These are phyloP conservation scores for Fusarium pseudocircinatum DNA, from an alignment of 2,329 filamentous ascomycete genomes.

Conservation along the genomic window DNA sequence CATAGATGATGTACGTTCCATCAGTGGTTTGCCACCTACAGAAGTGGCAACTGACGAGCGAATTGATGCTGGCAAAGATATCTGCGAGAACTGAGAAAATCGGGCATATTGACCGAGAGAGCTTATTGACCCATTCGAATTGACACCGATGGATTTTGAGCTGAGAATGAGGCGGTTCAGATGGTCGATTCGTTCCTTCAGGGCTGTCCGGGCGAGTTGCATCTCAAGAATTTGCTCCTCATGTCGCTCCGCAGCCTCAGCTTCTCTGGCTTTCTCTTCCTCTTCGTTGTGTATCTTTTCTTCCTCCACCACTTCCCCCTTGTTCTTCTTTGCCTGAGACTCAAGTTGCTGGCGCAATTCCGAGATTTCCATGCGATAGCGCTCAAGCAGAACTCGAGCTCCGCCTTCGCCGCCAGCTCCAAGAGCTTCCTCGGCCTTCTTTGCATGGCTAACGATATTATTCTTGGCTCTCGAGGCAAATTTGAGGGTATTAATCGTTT, in stretches of 20 bases:
- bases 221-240: constrained; percentile 99
- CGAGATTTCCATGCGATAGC: constrained; percentile 92
- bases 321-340: constrained; percentile 76
- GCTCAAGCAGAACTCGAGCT: constrained; percentile 86
- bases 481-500: constrained; percentile 95
- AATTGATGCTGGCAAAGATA: constrained; percentile 64
- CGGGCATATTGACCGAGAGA: constrained; percentile 70
- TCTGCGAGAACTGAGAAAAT: constrained; percentile 72
- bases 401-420: constrained; percentile 84
- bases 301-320: constrained; percentile 67
- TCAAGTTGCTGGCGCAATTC: constrained; percentile 85
- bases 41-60: constrained; percentile 78
- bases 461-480: constrained; percentile 98
- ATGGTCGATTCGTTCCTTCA: constrained; percentile 98
- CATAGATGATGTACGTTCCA: constrained; percentile 74
- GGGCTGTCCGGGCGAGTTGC: constrained; percentile 92
- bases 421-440: constrained; percentile 89
- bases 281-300: constrained; percentile 71
- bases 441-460: constrained; percentile 96
- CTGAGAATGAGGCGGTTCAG: constrained; percentile 94
- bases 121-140: constrained; percentile 77
- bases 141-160: constrained; percentile 95
- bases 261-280: constrained; percentile 77
- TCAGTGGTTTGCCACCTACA: constrained; percentile 56
- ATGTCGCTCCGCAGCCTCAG: constrained; percentile 85